Evolutionary conservation across 108 stramenopile species (phyloP).

Genomic region (Skeletonema marinoi): DNA sequence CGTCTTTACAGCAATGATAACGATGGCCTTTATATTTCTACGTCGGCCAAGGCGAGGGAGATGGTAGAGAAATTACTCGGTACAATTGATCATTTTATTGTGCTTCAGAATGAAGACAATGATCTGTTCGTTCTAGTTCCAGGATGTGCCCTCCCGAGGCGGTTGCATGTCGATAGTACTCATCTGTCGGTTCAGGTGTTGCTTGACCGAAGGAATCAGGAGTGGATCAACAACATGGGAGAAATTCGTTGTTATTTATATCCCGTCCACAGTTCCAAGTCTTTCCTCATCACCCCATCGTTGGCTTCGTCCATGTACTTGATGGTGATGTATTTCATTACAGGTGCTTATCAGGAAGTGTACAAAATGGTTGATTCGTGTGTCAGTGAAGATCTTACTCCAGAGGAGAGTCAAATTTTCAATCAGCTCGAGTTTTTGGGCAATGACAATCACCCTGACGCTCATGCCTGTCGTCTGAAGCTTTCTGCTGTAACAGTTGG

Average conservation of each 20-base stretch:
- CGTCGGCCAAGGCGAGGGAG: constrained; percentile 76
- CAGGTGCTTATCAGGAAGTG: constrained; percentile 94
- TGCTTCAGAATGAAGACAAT: constrained; percentile 92
- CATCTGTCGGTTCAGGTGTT: constrained; percentile 90
- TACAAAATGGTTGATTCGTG: constrained; percentile 97
- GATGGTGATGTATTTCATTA: constrained; percentile 96
- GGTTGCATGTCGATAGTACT: constrained; percentile 81
- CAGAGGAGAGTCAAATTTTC: constrained; percentile 95
- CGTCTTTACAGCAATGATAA: constrained; percentile 94
- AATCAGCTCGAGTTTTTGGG: constrained; percentile 91
- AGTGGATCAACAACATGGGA: constrained; percentile 97
- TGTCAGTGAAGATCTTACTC: constrained; percentile 92
- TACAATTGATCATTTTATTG: constrained; percentile 88
- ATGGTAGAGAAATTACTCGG: constrained; percentile 85
- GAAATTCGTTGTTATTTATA: constrained; percentile 97
- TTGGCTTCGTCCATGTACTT: constrained; percentile 96
- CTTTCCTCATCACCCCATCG: constrained; percentile 93
- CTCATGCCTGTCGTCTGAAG: constrained; percentile 93
- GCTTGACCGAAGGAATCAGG: constrained; percentile 90
- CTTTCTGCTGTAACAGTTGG: constrained; percentile 90
- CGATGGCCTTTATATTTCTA: constrained; percentile 94
- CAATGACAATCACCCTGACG: constrained; percentile 96
- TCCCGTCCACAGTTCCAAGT: constrained; percentile 93
- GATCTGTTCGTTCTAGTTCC: constrained; percentile 96
- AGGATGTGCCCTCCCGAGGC: constrained; percentile 89